Percentiles rank a stretch among this genome's conserved stretches.
Evolutionary conservation across 163 green algal genomes (phyloP).

Genomic region (Scenedesmus sp.): DNA sequence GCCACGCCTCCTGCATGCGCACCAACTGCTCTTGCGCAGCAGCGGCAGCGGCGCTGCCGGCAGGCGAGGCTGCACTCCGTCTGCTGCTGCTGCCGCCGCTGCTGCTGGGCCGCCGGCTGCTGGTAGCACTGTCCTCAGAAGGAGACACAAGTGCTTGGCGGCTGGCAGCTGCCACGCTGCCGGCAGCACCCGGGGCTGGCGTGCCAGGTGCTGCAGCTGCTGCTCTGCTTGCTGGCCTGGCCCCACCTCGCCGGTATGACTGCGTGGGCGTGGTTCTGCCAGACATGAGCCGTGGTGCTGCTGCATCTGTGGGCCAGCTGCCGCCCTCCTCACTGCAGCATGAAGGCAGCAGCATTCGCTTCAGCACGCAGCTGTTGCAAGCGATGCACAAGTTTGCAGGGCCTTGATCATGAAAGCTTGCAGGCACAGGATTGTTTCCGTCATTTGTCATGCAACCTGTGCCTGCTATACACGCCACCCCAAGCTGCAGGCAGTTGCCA

Average conservation of each 20-base stretch:
- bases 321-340: conserved; percentile 12
- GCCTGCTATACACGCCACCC: neutral
- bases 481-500: neutral
- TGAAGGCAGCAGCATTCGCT: neutral
- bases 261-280: conserved; percentile 25
- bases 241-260: too few relatives aligned
- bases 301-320: conserved; percentile 19
- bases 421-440: neutral
- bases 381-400: neutral
- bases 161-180: neutral
- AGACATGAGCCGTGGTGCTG: conserved; percentile 38
- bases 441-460: neutral
- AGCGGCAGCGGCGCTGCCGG: conserved; percentile 14
- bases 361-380: too few relatives aligned
- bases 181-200: neutral
- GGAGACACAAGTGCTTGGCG: neutral
- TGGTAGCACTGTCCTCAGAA: conserved; percentile 1
- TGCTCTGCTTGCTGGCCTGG: neutral
- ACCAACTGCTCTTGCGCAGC: conserved; percentile 49
- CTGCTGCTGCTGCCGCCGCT: conserved; percentile 7
- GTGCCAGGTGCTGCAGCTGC: conserved; percentile 2
- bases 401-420: neutral
- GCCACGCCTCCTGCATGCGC: conserved; percentile 51
- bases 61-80: neutral
- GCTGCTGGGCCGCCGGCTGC: neutral